Evolutionary conservation across 306 rosid species (phyloP), one percentile per base, ranked within the genome.

Genomic region (Malus fusca): DNA sequence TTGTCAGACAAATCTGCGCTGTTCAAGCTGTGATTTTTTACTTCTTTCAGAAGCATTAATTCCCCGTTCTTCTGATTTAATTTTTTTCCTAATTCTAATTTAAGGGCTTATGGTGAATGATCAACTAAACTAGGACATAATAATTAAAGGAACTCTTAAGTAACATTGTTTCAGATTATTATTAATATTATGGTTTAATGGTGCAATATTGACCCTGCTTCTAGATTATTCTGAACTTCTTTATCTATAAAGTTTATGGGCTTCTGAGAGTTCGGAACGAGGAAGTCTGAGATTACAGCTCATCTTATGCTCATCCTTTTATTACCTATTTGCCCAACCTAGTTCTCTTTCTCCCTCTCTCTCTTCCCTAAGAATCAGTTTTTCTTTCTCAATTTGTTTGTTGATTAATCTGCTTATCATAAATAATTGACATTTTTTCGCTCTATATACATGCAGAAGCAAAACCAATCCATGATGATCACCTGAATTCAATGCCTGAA

Each of bases 401-500:
- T 23, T 23, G 26, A 25, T 25, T 26, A 3, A 8, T 33, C 14
- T 33, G 22, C 19, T 53, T 51, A 44, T 12, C 59, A 18, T 70
- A 70, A n/a, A 42, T 70, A 6, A 51, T 70, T 17, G 37, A 15
- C 11, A 42, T 42, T 42, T 42, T 28, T 56, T 23, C 59, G 14
- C 30, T 5, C 11, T 37, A 55, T 55, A 10, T 42, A 11, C 8
- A 14, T 63, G 85, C 80, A 93, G 98, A 71, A 78, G 48, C 70
- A 25, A 82, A 88, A 72, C 40, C 68, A 72, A 81, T 81, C 81
- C 93, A 87, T 72, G 90, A 91, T 26, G 81, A 84, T 4, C 48
- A 69, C 4, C 73, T 73, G 22, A 88, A 75, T 71, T 81, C 83
- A 66, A 60, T 74, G 80, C 82, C 85, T 25, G 96, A 91, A 48